Percentiles rank a stretch among this genome's conserved stretches.
These are phyloP conservation scores for Diospyros kaki DNA, from an alignment of 148 eudicot species.

Conservation along the genomic window DNA sequence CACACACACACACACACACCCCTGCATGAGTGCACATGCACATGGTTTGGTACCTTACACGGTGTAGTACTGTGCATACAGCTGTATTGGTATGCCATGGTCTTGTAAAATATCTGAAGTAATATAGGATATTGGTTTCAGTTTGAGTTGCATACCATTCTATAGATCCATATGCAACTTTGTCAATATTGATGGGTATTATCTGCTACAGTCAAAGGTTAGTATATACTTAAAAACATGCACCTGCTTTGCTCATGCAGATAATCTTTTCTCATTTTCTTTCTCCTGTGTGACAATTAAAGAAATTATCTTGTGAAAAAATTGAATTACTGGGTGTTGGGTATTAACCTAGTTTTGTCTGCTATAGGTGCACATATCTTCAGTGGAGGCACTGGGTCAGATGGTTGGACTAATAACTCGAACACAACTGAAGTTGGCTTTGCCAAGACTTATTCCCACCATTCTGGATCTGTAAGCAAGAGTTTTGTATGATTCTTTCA, in stretches of 20 bases:
- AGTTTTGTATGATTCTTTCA: neutral
- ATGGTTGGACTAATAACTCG: constrained; percentile 91
- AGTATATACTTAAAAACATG: neutral
- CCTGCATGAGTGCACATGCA: no score
- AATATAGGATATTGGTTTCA: neutral
- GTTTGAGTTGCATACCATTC: neutral
- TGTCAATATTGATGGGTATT: neutral
- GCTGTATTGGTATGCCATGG: constrained; percentile 1
- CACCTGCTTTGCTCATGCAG: neutral
- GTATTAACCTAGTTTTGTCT: constrained; percentile 5
- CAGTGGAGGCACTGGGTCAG: constrained; percentile 88
- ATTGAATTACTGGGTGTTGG: neutral
- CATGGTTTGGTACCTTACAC: no score
- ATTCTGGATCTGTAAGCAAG: constrained; percentile 83
- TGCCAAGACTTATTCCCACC: constrained; percentile 89
- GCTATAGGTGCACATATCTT: constrained; percentile 63
- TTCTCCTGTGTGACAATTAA: neutral
- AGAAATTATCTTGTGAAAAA: neutral
- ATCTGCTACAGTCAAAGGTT: neutral
- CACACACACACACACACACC: no score
- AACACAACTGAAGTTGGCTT: constrained; percentile 70
- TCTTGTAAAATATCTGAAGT: neutral
- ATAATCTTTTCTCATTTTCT: neutral
- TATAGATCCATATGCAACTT: neutral
- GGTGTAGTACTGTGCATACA: neutral